Base-by-base conservation (phyloP, 768 basidiomycete species). In the Pleurotus giganteus region DNA sequence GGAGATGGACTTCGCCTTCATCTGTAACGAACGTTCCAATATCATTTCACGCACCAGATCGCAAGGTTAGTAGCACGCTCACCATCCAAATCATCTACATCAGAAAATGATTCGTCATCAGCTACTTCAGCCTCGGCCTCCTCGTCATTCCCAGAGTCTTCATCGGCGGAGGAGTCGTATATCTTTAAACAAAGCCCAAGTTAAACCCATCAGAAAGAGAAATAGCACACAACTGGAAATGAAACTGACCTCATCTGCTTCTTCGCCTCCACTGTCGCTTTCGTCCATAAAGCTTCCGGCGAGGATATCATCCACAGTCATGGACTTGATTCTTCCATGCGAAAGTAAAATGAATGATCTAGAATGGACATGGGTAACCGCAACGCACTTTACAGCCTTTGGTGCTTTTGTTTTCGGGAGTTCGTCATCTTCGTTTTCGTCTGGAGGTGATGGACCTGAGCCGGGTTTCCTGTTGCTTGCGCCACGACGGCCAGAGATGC, bases 31-130 rank as follows among this genome's bases (percentile, higher is more conserved):
- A 12, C 52, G 23, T 47, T 7, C 31, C 15, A n/a, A 41, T 5
- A 17, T 45, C 8, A 45, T 17, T 23, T 17, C 8, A 45, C 26
- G 19, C 39, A n/a, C 19, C 44, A 11, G 12, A 23, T 4, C 23
- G 23, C 23, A 15, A 43, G 59, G 34, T 21, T 41, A 17, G 29
- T 32, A 31, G 13, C 2, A 34, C 66, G 34, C 67, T 60, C 65
- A 82, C 84, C 84, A 55, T 92, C 92, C 6, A 91, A 70, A 47
- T 89, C 88, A 49, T 94, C 91, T 5, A 91, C 78, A 2, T 86
- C 88, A 4, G 83, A 86, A 67, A 91, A 90, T 0, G 88, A 89
- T 46, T 73, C 79, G 57, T 82, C 79, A 63, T 88, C 83, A 28
- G 72, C 74, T 52, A 74, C 62, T 52, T 73, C 75, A 12, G 73